These are phyloP conservation scores for Nannizziopsis barbatae DNA, from an alignment of 2,329 filamentous ascomycete genomes.

Conservation along the genomic window DNA sequence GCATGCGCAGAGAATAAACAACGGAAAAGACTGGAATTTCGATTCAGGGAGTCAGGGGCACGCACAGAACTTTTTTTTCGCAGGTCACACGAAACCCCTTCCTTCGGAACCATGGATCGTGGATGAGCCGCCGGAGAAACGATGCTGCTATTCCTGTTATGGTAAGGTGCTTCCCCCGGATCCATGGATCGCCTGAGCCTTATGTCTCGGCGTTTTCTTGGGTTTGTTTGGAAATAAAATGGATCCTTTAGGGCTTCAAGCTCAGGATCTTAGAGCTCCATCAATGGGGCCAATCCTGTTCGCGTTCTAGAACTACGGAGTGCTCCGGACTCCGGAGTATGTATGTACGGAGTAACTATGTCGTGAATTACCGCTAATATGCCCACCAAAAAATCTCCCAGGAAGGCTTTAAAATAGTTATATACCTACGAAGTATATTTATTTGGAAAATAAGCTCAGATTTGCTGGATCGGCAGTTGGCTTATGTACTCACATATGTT, in stretches of 20 bases:
- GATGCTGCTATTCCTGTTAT: neutral
- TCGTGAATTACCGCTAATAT: too few relatives aligned
- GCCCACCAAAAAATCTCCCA: too few relatives aligned
- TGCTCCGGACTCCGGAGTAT: too few relatives aligned
- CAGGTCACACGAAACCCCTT: slow-evolving; percentile 6
- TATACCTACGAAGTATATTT: too few relatives aligned
- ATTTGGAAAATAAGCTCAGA: too few relatives aligned
- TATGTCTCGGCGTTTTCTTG: neutral
- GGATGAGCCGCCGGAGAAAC: neutral
- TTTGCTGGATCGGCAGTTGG: too few relatives aligned
- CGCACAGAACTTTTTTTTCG: slow-evolving; percentile 1
- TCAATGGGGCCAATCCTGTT: too few relatives aligned
- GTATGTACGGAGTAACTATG: too few relatives aligned
- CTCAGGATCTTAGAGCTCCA: neutral
- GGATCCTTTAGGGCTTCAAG: neutral
- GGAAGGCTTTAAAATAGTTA: too few relatives aligned
- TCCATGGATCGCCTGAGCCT: slow-evolving; percentile 4
- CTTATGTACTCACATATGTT: too few relatives aligned
- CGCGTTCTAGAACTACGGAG: too few relatives aligned
- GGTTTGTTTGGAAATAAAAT: neutral
- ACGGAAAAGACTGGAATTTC: neutral
- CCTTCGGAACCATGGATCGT: neutral
- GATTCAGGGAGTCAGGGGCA: neutral
- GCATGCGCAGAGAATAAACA: neutral
- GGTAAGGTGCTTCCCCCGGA: slow-evolving; percentile 3